phyloP scores from a whole-genome alignment of 163 green algal species.

The Trebouxiophyceae sp. region DNA sequence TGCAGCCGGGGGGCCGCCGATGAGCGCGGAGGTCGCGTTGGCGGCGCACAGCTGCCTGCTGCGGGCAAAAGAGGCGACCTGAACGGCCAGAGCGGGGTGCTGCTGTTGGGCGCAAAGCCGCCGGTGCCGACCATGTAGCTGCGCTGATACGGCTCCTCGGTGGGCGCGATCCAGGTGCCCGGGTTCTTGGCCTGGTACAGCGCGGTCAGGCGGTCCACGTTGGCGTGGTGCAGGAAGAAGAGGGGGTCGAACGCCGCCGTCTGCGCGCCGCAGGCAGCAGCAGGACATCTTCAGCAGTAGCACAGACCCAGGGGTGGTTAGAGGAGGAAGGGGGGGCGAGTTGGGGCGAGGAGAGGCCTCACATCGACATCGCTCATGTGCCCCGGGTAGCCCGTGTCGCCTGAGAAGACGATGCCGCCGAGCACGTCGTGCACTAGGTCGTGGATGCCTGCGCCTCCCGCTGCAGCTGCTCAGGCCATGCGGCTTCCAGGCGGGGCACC shows the following conservation, averaged over 20 bases:
- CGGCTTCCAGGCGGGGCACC: too few relatives aligned
- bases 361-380: slow-evolving; percentile 1
- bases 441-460: neutral
- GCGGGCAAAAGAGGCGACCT: neutral
- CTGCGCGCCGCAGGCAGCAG: too few relatives aligned
- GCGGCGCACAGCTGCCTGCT: neutral
- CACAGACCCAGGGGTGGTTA: too few relatives aligned
- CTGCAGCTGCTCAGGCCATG: too few relatives aligned
- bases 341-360: neutral
- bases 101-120: neutral
- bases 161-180: neutral
- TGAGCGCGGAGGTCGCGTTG: too few relatives aligned
- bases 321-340: too few relatives aligned
- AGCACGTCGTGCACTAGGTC: neutral
- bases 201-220: neutral
- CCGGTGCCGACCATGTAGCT: neutral
- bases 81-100: neutral
- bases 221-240: slow-evolving; percentile 4
- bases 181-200: slow-evolving; percentile 1
- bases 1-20: neutral
- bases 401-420: neutral
- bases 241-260: neutral
- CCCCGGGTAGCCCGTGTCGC: neutral
- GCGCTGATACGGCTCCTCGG: neutral
- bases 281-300: too few relatives aligned